Conservation (phyloP, 345 rosid species). For the Conringia planisiliqua region DNA sequence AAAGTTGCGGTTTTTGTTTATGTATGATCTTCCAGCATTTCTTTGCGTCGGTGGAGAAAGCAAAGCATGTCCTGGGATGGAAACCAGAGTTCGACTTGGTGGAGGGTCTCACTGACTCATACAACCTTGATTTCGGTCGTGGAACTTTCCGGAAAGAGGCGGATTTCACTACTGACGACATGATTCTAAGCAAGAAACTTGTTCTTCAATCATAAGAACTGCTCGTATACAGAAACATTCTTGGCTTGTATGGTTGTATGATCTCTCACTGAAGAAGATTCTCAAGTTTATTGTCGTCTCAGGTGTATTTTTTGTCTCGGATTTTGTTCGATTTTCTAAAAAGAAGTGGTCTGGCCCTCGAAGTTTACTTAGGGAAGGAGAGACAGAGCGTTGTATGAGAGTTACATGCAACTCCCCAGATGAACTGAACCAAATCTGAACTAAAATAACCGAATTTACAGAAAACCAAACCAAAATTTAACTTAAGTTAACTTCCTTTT, state of each 20-base stretch:
- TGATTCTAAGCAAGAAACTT: constrained; percentile 75
- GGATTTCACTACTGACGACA: constrained; percentile 86
- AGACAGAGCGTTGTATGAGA: too few relatives aligned
- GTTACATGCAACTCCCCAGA: too few relatives aligned
- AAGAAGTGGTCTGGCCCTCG: not conserved
- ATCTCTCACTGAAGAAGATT: not conserved
- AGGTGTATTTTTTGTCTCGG: not conserved
- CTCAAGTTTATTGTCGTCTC: constrained; percentile 6
- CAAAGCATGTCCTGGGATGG: constrained; percentile 79
- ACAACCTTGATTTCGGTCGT: constrained; percentile 84
- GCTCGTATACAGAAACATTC: constrained; percentile 1
- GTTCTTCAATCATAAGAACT: constrained; percentile 55
- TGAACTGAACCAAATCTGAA: not conserved
- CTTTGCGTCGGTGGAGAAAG: constrained; percentile 91
- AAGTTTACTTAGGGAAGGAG: not conserved
- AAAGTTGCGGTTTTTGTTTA: not conserved
- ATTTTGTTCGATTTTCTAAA: not conserved
- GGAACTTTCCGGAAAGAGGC: constrained; percentile 90
- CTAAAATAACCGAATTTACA: not conserved
- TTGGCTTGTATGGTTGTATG: constrained; percentile 15
- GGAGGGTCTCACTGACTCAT: constrained; percentile 93
- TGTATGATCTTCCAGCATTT: constrained; percentile 66
- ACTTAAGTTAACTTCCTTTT: too few relatives aligned
- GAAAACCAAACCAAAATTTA: not conserved
- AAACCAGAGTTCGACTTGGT: constrained; percentile 77